phyloP scores from a whole-genome alignment of 2,329 filamentous ascomycete species.

The Fusarium sp. region DNA sequence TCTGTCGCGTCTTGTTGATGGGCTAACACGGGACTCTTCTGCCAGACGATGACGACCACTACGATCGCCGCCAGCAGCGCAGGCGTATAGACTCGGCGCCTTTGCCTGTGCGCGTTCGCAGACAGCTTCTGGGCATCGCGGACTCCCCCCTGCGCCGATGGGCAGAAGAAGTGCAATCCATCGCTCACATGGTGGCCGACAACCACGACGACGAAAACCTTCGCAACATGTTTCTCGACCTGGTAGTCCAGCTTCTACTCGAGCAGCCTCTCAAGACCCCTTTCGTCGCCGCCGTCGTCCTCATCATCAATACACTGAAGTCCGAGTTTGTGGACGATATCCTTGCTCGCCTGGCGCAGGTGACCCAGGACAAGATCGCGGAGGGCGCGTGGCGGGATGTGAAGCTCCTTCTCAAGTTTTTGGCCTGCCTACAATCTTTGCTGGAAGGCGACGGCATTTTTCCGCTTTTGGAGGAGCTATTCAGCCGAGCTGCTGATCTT shows the following conservation, averaged over 20 bases:
- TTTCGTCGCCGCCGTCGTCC: constrained; percentile 85
- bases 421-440: constrained; percentile 85
- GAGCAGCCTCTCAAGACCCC: constrained; percentile 99
- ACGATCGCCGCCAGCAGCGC: constrained; percentile 78
- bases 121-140: constrained; percentile 81
- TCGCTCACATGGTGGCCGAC: constrained; percentile 81
- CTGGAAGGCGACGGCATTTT: constrained; percentile 89
- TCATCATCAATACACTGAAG: constrained; percentile 82
- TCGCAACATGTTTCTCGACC: constrained; percentile 75
- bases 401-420: constrained; percentile 88
- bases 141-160: constrained; percentile 83
- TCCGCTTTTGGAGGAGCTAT: constrained; percentile 87
- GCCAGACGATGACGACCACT: constrained; percentile 78
- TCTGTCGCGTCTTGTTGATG: constrained; percentile 17
- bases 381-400: constrained; percentile 87
- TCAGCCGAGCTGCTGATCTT: constrained; percentile 88
- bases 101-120: constrained; percentile 76
- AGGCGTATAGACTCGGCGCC: constrained; percentile 78
- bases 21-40: constrained; percentile 27
- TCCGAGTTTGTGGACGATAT: constrained; percentile 79
- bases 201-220: constrained; percentile 88
- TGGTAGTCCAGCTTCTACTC: constrained; percentile 79
- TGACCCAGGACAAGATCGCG: constrained; percentile 74
- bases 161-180: constrained; percentile 79
- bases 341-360: constrained; percentile 69